Conservation (phyloP, 1,284 basidiomycete species). For the Caloboletus inedulis region DNA sequence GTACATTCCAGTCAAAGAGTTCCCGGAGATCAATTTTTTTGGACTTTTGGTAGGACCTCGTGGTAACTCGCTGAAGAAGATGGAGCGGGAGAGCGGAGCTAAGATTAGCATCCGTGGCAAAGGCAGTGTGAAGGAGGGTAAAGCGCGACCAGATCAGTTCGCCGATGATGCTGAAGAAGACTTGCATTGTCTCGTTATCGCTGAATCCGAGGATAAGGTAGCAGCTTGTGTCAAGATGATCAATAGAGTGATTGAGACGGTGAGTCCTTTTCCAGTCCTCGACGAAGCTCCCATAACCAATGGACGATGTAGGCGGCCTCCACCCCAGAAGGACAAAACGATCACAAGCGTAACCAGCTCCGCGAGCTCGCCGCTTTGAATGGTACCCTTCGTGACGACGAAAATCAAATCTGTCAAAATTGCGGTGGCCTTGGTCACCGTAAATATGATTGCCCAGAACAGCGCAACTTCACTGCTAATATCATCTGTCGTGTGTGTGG, state of each 20-base stretch:
- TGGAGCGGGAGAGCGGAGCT: conserved; percentile 97
- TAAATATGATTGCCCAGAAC: conserved; percentile 96
- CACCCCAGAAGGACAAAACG: conserved; percentile 98
- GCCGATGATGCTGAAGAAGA: conserved; percentile 98
- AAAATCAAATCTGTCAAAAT: conserved; percentile 99
- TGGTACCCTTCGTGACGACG: conserved; percentile 98
- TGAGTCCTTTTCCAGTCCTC: conserved; percentile 40
- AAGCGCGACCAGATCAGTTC: conserved; percentile 88
- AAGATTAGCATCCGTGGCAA: conserved; percentile 99
- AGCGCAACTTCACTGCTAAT: conserved; percentile 95
- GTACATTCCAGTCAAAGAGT: conserved; percentile 99
- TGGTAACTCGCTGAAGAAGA: conserved; percentile 98
- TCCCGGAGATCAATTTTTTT: conserved; percentile 99
- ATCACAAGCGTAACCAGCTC: conserved; percentile 98
- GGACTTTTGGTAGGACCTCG: conserved; percentile 97
- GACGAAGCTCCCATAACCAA: conserved; percentile 16
- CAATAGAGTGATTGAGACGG: conserved; percentile 97
- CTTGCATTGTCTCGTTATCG: conserved; percentile 96
- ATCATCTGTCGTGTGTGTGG: conserved; percentile 97
- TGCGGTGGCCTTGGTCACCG: conserved; percentile 93
- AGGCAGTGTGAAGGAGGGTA: conserved; percentile 98
- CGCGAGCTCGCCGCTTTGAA: conserved; percentile 97
- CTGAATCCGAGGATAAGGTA: conserved; percentile 91
- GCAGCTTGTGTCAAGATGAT: conserved; percentile 90
- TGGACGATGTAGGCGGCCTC: conserved; percentile 76